These are phyloP conservation scores for Pilobolus umbonatus DNA, from an alignment of 192 early-diverging fungal genomes.

Conservation along the genomic window DNA sequence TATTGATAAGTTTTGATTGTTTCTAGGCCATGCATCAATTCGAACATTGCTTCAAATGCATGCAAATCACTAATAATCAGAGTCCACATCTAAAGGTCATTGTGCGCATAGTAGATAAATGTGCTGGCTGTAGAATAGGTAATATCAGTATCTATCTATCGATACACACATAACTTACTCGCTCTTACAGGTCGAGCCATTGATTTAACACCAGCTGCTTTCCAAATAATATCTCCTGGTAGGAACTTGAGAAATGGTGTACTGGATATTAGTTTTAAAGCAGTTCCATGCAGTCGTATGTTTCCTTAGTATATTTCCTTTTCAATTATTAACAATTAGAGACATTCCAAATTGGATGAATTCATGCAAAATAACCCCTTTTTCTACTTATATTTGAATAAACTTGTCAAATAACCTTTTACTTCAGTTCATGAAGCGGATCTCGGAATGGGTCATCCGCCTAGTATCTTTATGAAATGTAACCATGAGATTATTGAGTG, in stretches of 20 bases:
- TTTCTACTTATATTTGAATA: too few relatives aligned
- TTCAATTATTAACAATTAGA: too few relatives aligned
- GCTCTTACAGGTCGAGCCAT: conserved; percentile 12
- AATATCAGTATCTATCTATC: background rate
- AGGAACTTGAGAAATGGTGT: conserved; percentile 18
- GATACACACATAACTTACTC: background rate
- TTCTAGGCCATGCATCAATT: conserved; percentile 32
- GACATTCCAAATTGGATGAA: too few relatives aligned
- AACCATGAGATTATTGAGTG: too few relatives aligned
- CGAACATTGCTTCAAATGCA: conserved; percentile 35
- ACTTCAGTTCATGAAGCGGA: too few relatives aligned
- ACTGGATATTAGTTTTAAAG: conserved; percentile 17
- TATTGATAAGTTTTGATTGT: too few relatives aligned
- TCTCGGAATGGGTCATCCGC: too few relatives aligned
- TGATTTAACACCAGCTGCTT: conserved; percentile 25
- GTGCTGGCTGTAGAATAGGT: conserved; percentile 24
- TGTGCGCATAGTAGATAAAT: conserved; percentile 35
- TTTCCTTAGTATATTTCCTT: too few relatives aligned
- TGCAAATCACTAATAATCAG: conserved; percentile 27
- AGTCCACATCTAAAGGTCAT: conserved; percentile 10
- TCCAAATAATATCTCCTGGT: conserved; percentile 1
- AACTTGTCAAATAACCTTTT: too few relatives aligned
- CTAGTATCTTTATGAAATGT: too few relatives aligned
- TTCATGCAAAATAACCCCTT: too few relatives aligned
- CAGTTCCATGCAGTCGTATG: conserved; percentile 18